Evolutionary conservation across 73 alveolate species (phyloP), one percentile per base, ranked within the genome.

Genomic region (Paramecium sonneborni): DNA sequence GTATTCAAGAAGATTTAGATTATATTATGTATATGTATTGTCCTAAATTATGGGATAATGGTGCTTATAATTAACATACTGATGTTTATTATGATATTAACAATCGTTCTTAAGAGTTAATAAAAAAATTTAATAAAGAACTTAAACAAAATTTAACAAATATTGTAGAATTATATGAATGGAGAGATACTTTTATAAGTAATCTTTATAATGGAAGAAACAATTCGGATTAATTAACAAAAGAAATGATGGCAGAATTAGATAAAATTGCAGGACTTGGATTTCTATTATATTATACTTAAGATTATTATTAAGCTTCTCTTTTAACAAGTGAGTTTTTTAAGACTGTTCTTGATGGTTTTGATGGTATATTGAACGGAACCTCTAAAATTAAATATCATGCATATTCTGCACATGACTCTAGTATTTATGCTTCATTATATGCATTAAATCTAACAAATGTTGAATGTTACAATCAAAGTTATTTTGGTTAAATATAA

Each of bases 381-480:
- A 38, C 55, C 1, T 35, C 55, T 5, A 72, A 72, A 21, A 35
- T 35, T n/a, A 72, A 72, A 34, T 72, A 35, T 72, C 55, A 38
- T 35, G 86, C 86, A 14, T 72, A 72, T 41, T 72, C 86, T 34
- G 55, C 94, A 44, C 94, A 88, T 70, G 94, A 88, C 18, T 37
- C 90, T 30, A 88, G 82, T 10, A 48, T 72, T 12, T 88, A 76
- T 18, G 70, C 84, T 35, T 30, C 34, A 5, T 41, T 88, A 18
- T 52, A 56, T 43, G 85, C 86, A 35, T n/a, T 72, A 38, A 72
- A 72, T 72, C 20, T 72, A n/a, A 72, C 86, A 72, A 72, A 37
- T 72, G 67, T 72, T 9, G 86, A 72, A 35, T 72, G 86, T 10
- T 72, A 72, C 10, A 72, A 38, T 21, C 34, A 72, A 6, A 35